Base-by-base conservation (phyloP, 257 asterid genomes). In the Solanum neorickii region DNA sequence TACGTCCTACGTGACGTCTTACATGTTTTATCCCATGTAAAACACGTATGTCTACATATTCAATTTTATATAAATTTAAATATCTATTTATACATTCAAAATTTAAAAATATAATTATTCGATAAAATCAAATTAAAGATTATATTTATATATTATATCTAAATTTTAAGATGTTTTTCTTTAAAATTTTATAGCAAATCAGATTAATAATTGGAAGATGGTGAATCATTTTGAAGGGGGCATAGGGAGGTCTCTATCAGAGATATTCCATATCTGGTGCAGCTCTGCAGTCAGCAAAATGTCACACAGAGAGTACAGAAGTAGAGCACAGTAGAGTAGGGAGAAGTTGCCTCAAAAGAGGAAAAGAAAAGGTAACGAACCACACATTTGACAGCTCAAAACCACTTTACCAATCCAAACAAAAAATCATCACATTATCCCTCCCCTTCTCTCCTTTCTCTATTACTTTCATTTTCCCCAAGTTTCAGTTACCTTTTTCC, bases 371-470 rank as follows among this genome's bases (percentile, higher is more conserved):
- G 66, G 65, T 27, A 15, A 78, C 84, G 27, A 46, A 27, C 42
- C 84, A 46, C 47, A 39, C 18, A 35, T 78, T 49, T 46, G 66
- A 78, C 84, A 78, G 65, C 84, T 78, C 66, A 47, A 47, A 46
- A 9, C 66, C 27, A 87, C 78, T 14, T 49, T 39, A 74, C 86
- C 78, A 80, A 85, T 80, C 52, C 66, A 86, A 82, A 86, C 91
- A 89, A 25, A 70, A 80, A 80, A 31, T 12, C 70, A 29, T 77
- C 83, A 78, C 84, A 78, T 78, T 25, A 44, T 29, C 78, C n/a
- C 25, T 15, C 42, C 42, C 25, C 20, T n/a, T 20, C 25, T 56
- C 25, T 56, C 65, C 65, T 56, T 35, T 16, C 9, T 23, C 52
- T 12, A 21, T 56, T 59, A 35, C 74, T 33, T 20, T 21, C 65